Percentiles rank a stretch among this genome's conserved stretches.
Conservation (phyloP, 2,329 filamentous ascomycete species). For the Neurospora sp. region DNA sequence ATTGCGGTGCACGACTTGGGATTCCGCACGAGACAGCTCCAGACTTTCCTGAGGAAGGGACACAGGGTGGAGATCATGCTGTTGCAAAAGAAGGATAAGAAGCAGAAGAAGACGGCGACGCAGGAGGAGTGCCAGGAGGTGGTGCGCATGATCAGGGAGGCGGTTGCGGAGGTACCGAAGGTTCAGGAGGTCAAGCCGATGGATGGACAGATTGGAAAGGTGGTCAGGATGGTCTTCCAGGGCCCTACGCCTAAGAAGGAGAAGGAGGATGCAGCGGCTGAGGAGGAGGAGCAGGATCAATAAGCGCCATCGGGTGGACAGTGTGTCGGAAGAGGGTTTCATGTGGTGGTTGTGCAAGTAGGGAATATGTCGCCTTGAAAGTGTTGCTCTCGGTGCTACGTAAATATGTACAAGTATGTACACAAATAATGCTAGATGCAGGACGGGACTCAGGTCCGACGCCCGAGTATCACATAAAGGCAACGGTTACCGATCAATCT, state of each 20-base stretch:
- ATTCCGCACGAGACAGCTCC: conserved; percentile 59
- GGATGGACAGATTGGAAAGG: conserved; percentile 32
- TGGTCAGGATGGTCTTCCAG: conserved; percentile 29
- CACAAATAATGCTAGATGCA: neutral
- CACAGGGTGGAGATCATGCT: conserved; percentile 65
- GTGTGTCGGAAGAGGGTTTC: neutral
- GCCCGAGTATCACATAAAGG: neutral
- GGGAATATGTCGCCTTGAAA: neutral
- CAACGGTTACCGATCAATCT: neutral
- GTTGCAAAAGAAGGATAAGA: conserved; percentile 42
- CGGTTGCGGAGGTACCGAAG: conserved; percentile 22
- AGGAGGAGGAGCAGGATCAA: neutral
- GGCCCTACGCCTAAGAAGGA: conserved; percentile 20
- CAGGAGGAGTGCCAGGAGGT: conserved; percentile 50
- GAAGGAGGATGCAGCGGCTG: conserved; percentile 1
- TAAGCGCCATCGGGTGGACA: neutral
- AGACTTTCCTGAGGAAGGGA: conserved; percentile 62
- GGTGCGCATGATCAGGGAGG: conserved; percentile 28
- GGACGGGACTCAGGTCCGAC: neutral
- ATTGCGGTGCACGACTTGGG: conserved; percentile 66
- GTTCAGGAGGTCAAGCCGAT: conserved; percentile 30
- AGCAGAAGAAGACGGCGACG: conserved; percentile 47
- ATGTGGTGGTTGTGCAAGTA: neutral
- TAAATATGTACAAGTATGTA: neutral
- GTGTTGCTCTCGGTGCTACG: neutral